phyloP scores from a whole-genome alignment of 2,329 filamentous ascomycete species.

The Didymella lethalis region DNA sequence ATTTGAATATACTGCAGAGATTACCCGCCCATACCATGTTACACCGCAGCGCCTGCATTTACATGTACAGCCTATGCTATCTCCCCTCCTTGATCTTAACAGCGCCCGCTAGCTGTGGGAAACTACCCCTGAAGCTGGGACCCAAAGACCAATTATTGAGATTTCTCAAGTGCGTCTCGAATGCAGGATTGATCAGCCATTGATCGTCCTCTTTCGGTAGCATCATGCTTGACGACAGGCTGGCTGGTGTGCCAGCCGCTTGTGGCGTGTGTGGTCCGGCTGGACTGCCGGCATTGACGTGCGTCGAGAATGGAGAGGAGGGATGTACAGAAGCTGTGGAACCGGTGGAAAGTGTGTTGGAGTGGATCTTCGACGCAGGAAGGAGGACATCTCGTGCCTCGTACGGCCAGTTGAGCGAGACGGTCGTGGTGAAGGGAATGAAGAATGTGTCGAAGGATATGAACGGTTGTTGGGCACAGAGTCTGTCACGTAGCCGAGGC shows the following conservation, averaged over 20 bases:
- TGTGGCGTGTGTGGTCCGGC: slow-evolving; percentile 35
- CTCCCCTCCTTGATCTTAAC: slow-evolving; percentile 46
- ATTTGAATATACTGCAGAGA: no score
- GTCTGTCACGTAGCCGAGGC: slow-evolving; percentile 74
- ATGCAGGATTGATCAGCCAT: slow-evolving; percentile 83
- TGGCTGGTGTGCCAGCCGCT: slow-evolving; percentile 31
- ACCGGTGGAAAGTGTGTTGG: slow-evolving; percentile 30
- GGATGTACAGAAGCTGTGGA: slow-evolving; percentile 34
- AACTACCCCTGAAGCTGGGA: slow-evolving; percentile 69
- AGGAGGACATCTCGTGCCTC: slow-evolving; percentile 73
- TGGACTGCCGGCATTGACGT: slow-evolving; percentile 42
- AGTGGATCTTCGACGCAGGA: slow-evolving; percentile 50
- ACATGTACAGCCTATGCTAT: slow-evolving; percentile 9
- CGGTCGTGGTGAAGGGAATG: slow-evolving; percentile 77
- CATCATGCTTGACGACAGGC: slow-evolving; percentile 9
- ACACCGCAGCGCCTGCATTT: not conserved
- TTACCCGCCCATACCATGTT: no score
- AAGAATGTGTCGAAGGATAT: slow-evolving; percentile 83
- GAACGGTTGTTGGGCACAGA: slow-evolving; percentile 63
- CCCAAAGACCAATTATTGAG: slow-evolving; percentile 85
- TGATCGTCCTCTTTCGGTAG: slow-evolving; percentile 60
- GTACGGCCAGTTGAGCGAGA: slow-evolving; percentile 86
- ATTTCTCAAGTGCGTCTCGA: slow-evolving; percentile 78
- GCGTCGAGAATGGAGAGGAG: slow-evolving; percentile 41
- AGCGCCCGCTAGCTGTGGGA: slow-evolving; percentile 61